Conservation (phyloP, 768 basidiomycete species). For the Rhodotorula paludigena region DNA sequence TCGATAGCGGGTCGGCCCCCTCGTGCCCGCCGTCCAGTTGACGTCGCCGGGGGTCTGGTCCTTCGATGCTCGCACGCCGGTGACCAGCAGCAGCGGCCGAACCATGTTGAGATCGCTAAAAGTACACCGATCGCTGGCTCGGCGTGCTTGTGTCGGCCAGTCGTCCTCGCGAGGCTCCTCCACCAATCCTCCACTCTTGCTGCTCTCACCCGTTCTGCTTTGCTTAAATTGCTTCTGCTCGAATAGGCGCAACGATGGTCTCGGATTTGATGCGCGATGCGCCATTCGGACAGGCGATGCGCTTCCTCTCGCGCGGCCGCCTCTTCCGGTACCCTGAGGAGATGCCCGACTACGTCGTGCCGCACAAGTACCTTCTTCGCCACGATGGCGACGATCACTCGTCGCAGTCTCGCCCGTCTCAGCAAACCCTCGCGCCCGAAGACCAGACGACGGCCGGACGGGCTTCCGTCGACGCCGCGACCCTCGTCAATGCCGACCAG, state of each 20-base stretch:
- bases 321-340: conserved; percentile 40
- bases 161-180: no score
- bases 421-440: neutral
- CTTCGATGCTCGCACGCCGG: no score
- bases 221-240: no score
- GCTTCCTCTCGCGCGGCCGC: conserved; percentile 25
- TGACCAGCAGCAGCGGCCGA: no score
- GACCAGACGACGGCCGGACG: neutral
- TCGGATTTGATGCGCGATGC: conserved; percentile 38
- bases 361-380: conserved; percentile 1
- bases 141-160: no score
- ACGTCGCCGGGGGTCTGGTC: no score
- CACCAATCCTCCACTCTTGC: no score
- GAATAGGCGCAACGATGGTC: neutral
- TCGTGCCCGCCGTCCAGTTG: no score
- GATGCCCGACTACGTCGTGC: conserved; percentile 14
- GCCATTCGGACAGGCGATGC: conserved; percentile 34
- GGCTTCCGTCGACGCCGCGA: conserved; percentile 4
- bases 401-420: neutral
- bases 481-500: conserved; percentile 2
- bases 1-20: no score
- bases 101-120: no score
- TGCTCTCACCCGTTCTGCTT: no score
- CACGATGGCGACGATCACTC: neutral
- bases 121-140: no score